Evolutionary conservation across 1,284 basidiomycete genomes (phyloP), one percentile per base, ranked within the genome.

Genomic region (Uromyces viciae-fabae): DNA sequence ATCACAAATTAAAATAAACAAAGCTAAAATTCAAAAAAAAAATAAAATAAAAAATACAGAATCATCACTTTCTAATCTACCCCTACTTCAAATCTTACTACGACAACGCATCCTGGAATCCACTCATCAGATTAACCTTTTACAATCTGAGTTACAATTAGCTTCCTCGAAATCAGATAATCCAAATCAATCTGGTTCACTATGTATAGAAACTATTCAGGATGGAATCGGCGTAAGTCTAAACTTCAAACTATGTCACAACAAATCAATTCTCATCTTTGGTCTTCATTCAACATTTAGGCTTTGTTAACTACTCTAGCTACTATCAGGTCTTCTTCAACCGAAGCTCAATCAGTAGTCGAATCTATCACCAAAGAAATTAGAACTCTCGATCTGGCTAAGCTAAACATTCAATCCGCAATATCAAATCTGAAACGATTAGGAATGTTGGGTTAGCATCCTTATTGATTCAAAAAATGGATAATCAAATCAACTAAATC

Each of bases 331-430:
- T 81, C 78, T 64, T 81, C 78, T 31, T 94, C 95, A 0, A 93
- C 93, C 0, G 95, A 98, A 86, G 95, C 94, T 15, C 96, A 99
- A 85, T 94, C 93, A 0, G 94, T 98, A 68, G 97, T 99, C 46
- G 90, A 93, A 81, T 91, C 94, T 82, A 97, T 99, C 84, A 99
- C 97, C 5, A 92, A 94, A 83, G 97, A 99, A 86, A 98, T 99
- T 79, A 94, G 98, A 85, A 91, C 92, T 7, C 89, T 99, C 43
- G 97, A 99, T 85, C 88, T 93, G 43, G 95, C 95, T 42, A 99
- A 99, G 89, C 92, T 91, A 87, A 98, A 99, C 85, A 89, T 96
- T 66, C 92, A 92, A 33, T 87, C 90, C 33, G 94, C 93, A 84
- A 95, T 99, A 90, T 95, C 93, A 4, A 92, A 91, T 1, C 87